Percentiles rank a stretch among this genome's conserved stretches.
Conservation (phyloP, 2,329 filamentous ascomycete genomes). For the Escovopsis sp. region DNA sequence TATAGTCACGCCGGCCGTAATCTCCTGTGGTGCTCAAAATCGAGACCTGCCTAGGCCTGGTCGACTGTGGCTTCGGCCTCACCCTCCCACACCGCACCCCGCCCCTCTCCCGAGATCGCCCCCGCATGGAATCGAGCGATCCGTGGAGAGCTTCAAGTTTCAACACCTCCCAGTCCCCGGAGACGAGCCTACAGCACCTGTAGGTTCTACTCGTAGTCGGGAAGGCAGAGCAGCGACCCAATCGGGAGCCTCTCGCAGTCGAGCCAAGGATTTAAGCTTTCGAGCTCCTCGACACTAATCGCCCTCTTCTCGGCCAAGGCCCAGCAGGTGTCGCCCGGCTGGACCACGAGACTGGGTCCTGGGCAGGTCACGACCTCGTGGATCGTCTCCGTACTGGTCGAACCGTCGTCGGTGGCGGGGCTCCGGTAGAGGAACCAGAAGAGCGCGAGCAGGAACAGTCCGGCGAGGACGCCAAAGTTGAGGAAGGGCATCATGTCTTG, state of each 20-base stretch:
- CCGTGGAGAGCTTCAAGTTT: neutral
- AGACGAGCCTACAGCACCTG: neutral
- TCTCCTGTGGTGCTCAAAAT: no score
- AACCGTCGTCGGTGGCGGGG: slow-evolving; percentile 8
- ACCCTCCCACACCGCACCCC: no score
- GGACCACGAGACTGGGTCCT: slow-evolving; percentile 25
- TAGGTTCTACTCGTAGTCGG: slow-evolving; percentile 7
- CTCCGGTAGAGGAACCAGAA: slow-evolving; percentile 31
- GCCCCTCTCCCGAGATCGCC: no score
- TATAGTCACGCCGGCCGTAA: no score
- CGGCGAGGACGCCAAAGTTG: slow-evolving; percentile 41
- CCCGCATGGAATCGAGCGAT: no score
- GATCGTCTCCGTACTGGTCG: neutral
- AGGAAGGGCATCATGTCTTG: slow-evolving; percentile 39
- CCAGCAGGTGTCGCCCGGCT: slow-evolving; percentile 38
- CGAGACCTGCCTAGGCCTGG: no score
- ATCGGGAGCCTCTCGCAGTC: slow-evolving; percentile 31
- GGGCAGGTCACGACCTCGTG: slow-evolving; percentile 13
- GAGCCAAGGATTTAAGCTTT: slow-evolving; percentile 28
- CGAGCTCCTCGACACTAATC: slow-evolving; percentile 30
- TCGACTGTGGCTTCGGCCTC: no score
- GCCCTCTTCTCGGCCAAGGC: slow-evolving; percentile 28
- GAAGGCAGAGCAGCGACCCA: slow-evolving; percentile 31
- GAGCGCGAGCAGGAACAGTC: slow-evolving; percentile 34
- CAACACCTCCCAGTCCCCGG: neutral